phyloP scores from a whole-genome alignment of 345 rosid species.

The Arabis alpina region DNA sequence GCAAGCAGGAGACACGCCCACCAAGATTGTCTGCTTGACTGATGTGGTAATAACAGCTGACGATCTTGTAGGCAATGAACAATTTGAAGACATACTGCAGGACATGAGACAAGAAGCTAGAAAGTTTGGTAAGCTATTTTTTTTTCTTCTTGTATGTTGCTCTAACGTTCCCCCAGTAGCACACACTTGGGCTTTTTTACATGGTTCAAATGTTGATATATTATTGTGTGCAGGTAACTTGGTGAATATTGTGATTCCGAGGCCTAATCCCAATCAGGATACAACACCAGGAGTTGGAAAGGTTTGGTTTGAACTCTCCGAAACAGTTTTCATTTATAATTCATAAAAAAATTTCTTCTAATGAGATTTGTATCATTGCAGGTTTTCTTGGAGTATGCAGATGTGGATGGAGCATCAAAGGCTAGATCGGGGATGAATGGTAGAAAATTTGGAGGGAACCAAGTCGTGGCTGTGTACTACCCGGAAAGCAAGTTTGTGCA shows the following conservation, averaged over 20 bases:
- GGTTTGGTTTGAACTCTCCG: slow-evolving; percentile 42
- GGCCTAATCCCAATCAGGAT: slow-evolving; percentile 63
- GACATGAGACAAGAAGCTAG: slow-evolving; percentile 92
- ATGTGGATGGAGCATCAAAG: slow-evolving; percentile 67
- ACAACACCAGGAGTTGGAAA: slow-evolving; percentile 67
- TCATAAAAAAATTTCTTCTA: neutral
- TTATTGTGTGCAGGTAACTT: slow-evolving; percentile 60
- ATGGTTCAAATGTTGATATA: slow-evolving; percentile 33
- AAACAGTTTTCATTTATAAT: neutral
- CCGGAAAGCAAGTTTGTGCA: slow-evolving; percentile 75
- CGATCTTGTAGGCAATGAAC: slow-evolving; percentile 81
- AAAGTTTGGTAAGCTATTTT: slow-evolving; percentile 68
- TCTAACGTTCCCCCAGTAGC: no score
- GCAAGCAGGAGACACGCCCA: slow-evolving; percentile 76
- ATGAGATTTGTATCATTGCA: slow-evolving; percentile 31
- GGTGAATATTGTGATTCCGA: slow-evolving; percentile 78
- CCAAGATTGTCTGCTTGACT: slow-evolving; percentile 88
- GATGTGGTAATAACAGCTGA: slow-evolving; percentile 79
- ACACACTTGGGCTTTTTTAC: no score
- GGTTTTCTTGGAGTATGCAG: slow-evolving; percentile 93
- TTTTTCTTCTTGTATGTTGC: slow-evolving; percentile 41
- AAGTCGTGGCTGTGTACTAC: slow-evolving; percentile 80
- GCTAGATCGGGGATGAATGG: slow-evolving; percentile 87
- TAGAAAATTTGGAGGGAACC: slow-evolving; percentile 86
- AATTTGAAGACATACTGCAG: slow-evolving; percentile 86